Evolutionary conservation across 495 filamentous ascomycete species (phyloP), one percentile per base, ranked within the genome.

Genomic region (Lepraria neglecta): DNA sequence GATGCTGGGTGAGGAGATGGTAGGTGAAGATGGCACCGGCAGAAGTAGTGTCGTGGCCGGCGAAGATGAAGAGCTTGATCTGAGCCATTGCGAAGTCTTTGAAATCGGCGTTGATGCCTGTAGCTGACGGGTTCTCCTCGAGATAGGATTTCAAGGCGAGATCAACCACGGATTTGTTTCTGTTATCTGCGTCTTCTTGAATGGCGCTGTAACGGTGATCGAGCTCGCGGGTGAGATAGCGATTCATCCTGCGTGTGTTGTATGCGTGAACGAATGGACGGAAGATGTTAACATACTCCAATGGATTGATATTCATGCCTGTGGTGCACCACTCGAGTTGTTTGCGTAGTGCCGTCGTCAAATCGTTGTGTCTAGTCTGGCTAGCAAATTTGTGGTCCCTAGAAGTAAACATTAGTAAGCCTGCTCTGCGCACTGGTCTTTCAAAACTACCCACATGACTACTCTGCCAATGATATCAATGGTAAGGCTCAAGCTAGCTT

Each of bases 1-100:
- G 80, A 30, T 79, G 62, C 14, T 75, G 69, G 1, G 73, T 71
- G 17, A 85, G 75, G 28, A 82, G 71, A 65, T 81, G 74, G 56
- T 75, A 75, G 6, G 64, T 56, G 62, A 68, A 72, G 46, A 33
- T 21, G 11, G 74, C 56, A 1, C 65, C 70, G 19, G 68, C 69
- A 61, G 73, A 69, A 52, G 72, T 73, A 24, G 73, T 72, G 46
- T 73, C 71, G 53, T 70, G 69, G 17, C 69, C 69, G 27, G 62
- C 69, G 45, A 78, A 68, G 38, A 72, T 61, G 61, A 72, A 74
- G 24, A 61, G 60, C 14, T 56, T 45, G 31, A 69, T 58, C 58
- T 72, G 69, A 43, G 46, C 35, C 53, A 68, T 58, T 40, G 65
- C 62, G 45, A 64, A 31, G 42, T 52, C 27, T n/a, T 28, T 50